These are phyloP conservation scores for Neurospora tetraspora DNA, from an alignment of 495 filamentous ascomycete genomes.

Conservation along the genomic window DNA sequence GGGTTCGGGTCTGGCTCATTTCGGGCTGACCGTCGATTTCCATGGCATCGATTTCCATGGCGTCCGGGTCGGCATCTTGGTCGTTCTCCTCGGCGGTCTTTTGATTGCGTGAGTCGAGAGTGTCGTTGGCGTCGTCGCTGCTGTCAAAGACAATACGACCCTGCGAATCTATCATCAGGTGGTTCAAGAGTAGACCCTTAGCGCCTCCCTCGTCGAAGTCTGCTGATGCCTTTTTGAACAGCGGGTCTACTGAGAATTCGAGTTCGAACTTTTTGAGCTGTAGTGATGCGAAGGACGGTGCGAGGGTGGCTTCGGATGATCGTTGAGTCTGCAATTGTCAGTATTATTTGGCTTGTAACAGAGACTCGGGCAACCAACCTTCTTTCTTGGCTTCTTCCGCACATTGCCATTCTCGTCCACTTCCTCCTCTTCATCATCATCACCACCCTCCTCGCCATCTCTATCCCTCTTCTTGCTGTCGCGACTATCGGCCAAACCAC, in stretches of 20 bases:
- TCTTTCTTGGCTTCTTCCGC: slow-evolving; percentile 63
- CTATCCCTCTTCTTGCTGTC: slow-evolving; percentile 57
- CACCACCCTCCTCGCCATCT: slow-evolving; percentile 52
- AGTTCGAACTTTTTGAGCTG: slow-evolving; percentile 96
- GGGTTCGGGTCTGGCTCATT: slow-evolving; percentile 15
- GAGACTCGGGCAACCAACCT: slow-evolving; percentile 24
- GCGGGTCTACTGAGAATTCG: slow-evolving; percentile 90
- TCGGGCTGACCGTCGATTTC: slow-evolving; percentile 21
- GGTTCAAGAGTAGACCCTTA: slow-evolving; percentile 90
- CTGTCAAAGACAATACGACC: slow-evolving; percentile 97
- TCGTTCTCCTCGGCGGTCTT: slow-evolving; percentile 43
- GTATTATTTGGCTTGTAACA: neutral
- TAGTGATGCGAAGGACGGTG: slow-evolving; percentile 73
- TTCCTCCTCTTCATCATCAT: slow-evolving; percentile 66
- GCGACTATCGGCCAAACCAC: slow-evolving; percentile 85
- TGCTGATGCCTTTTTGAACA: slow-evolving; percentile 97
- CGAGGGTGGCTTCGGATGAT: slow-evolving; percentile 86
- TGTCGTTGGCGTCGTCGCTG: slow-evolving; percentile 78
- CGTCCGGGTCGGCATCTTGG: slow-evolving; percentile 26
- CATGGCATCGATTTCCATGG: slow-evolving; percentile 8
- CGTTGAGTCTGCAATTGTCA: slow-evolving; percentile 39
- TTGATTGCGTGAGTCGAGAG: slow-evolving; percentile 26
- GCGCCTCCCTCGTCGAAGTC: slow-evolving; percentile 98
- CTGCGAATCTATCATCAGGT: slow-evolving; percentile 81
- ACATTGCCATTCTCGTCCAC: slow-evolving; percentile 69